Conservation (phyloP, 495 filamentous ascomycete genomes). For the Penicillium goetzii region DNA sequence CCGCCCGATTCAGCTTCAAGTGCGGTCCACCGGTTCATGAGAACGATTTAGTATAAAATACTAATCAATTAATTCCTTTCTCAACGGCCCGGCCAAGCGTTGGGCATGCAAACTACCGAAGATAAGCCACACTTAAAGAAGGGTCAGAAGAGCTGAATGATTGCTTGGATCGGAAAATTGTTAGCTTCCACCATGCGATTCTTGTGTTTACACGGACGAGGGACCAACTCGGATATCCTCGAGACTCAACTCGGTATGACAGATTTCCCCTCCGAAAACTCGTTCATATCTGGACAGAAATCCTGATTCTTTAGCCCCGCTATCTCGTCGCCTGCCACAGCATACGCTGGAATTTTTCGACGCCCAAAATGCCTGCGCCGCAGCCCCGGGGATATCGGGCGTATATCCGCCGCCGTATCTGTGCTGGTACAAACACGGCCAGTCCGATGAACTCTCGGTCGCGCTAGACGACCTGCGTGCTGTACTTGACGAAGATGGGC, state of each 20-base stretch:
- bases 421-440: background rate
- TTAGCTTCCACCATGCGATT: background rate
- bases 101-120: background rate
- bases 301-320: background rate
- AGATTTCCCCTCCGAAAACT: background rate
- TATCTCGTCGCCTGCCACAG: background rate
- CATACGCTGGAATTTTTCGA: background rate
- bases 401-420: background rate
- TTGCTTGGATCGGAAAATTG: background rate
- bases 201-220: background rate
- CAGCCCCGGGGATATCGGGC: background rate
- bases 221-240: background rate
- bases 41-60: background rate
- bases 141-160: background rate
- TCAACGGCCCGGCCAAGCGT: background rate
- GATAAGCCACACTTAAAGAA: background rate
- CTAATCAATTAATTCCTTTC: background rate
- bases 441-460: background rate
- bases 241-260: background rate
- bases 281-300: background rate
- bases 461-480: background rate
- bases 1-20: background rate
- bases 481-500: background rate
- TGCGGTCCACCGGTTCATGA: background rate
- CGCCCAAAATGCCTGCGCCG: background rate